These are phyloP conservation scores for Fusarium gaditjirri DNA, from an alignment of 2,329 filamentous ascomycete genomes.

Conservation along the genomic window DNA sequence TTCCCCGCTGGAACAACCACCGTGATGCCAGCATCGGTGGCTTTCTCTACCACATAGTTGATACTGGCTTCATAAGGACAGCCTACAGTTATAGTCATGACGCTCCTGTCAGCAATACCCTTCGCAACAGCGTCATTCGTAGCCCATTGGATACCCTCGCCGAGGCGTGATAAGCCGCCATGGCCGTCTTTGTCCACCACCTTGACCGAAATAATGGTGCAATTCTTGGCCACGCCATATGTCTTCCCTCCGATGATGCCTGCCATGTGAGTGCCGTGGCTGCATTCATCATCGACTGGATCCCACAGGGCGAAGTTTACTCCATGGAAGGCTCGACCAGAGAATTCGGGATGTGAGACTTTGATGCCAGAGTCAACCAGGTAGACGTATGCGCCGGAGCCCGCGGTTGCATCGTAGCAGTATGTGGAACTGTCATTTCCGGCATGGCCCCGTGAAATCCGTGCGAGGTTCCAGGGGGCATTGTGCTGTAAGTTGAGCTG, in stretches of 20 bases:
- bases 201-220: not conserved
- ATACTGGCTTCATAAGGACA: accelerated
- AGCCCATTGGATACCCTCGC: not conserved
- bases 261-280: conserved; percentile 2
- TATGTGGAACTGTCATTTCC: not conserved
- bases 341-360: not conserved
- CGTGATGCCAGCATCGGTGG: not conserved
- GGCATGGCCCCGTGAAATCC: accelerated
- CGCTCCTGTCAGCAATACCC: not conserved
- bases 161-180: no score
- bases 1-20: conserved; percentile 9
- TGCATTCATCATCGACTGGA: not conserved
- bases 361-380: not conserved
- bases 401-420: not conserved
- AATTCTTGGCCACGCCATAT: not conserved
- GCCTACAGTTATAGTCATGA: not conserved
- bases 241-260: conserved; percentile 3
- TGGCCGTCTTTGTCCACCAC: no score
- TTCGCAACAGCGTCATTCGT: not conserved
- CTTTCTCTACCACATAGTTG: not conserved
- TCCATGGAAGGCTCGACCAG: accelerated
- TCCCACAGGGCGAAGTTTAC: not conserved
- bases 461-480: no score
- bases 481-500: no score
- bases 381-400: not conserved